These are phyloP conservation scores for Penicillium samsonianum DNA, from an alignment of 495 filamentous ascomycete genomes.

Conservation along the genomic window DNA sequence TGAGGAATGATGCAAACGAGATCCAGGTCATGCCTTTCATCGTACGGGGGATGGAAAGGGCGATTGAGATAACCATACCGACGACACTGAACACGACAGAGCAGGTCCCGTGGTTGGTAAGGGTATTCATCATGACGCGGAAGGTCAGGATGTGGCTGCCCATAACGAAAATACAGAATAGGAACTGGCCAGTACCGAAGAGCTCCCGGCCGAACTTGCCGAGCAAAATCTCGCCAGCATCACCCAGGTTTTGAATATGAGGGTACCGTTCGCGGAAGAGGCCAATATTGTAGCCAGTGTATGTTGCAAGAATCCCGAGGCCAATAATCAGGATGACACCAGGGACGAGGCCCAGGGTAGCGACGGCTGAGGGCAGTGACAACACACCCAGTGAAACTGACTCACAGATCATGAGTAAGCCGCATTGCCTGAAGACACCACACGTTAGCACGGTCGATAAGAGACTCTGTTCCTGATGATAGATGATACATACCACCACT, in stretches of 20 bases:
- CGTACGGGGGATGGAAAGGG: conserved; percentile 65
- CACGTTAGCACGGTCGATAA: conserved; percentile 4
- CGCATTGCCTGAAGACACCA: conserved; percentile 33
- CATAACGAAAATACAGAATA: conserved; percentile 77
- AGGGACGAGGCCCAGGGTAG: conserved; percentile 62
- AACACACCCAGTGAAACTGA: conserved; percentile 71
- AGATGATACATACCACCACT: conserved; percentile 45
- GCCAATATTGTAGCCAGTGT: conserved; percentile 75
- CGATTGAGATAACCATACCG: conserved; percentile 61
- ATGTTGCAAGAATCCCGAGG: conserved; percentile 68
- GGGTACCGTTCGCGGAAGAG: conserved; percentile 70
- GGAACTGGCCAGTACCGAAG: conserved; percentile 62
- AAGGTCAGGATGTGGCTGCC: conserved; percentile 74
- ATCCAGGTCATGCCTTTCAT: conserved; percentile 59
- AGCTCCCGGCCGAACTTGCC: conserved; percentile 60
- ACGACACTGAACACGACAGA: conserved; percentile 68
- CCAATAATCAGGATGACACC: conserved; percentile 63
- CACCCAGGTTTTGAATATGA: conserved; percentile 66
- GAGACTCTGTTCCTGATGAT: not conserved
- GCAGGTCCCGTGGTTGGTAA: conserved; percentile 67
- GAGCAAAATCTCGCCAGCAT: conserved; percentile 54
- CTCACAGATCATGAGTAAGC: conserved; percentile 65
- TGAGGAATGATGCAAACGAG: conserved; percentile 57
- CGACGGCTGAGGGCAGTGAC: conserved; percentile 61
- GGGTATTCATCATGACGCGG: conserved; percentile 65